These are phyloP conservation scores for Yamadazyma sp. DNA, from an alignment of 1,139 yeast genomes.

Conservation along the genomic window DNA sequence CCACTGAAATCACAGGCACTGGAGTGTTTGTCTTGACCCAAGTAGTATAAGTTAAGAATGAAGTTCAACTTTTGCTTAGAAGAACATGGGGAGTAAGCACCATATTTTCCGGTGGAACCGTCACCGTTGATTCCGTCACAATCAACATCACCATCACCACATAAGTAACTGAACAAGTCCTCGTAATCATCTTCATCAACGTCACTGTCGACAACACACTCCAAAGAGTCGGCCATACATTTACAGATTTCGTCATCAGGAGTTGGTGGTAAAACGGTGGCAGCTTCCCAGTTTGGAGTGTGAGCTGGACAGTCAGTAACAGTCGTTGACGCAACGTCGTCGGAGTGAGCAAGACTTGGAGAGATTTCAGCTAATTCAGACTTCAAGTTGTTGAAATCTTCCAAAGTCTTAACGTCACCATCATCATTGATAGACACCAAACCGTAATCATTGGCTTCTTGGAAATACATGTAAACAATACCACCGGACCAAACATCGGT, in stretches of 20 bases:
- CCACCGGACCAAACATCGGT: conserved; percentile 87
- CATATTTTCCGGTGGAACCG: conserved; percentile 40
- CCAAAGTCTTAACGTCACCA: conserved; percentile 34
- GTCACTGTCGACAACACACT: conserved; percentile 35
- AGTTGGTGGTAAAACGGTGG: conserved; percentile 44
- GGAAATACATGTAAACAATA: conserved; percentile 83
- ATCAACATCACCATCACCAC: conserved; percentile 27
- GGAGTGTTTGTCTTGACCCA: conserved; percentile 23
- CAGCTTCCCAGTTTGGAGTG: conserved; percentile 39
- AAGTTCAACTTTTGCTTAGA: conserved; percentile 41
- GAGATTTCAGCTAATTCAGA: conserved; percentile 56
- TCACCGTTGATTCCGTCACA: conserved; percentile 39
- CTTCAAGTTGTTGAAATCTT: conserved; percentile 47
- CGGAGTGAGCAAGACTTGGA: conserved; percentile 34
- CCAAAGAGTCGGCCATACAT: conserved; percentile 34
- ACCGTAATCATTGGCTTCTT: conserved; percentile 80
- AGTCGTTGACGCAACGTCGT: conserved; percentile 24
- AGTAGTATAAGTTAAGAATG: conserved; percentile 42
- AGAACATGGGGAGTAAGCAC: conserved; percentile 41
- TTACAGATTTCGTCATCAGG: conserved; percentile 41
- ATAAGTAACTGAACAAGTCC: conserved; percentile 33
- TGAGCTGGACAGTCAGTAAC: conserved; percentile 38
- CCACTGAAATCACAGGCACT: conserved; percentile 46
- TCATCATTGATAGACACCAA: conserved; percentile 56
- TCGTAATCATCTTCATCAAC: conserved; percentile 35